Evolutionary conservation across 2,329 filamentous ascomycete genomes (phyloP).

Genomic region (Diaporthe amygdali): DNA sequence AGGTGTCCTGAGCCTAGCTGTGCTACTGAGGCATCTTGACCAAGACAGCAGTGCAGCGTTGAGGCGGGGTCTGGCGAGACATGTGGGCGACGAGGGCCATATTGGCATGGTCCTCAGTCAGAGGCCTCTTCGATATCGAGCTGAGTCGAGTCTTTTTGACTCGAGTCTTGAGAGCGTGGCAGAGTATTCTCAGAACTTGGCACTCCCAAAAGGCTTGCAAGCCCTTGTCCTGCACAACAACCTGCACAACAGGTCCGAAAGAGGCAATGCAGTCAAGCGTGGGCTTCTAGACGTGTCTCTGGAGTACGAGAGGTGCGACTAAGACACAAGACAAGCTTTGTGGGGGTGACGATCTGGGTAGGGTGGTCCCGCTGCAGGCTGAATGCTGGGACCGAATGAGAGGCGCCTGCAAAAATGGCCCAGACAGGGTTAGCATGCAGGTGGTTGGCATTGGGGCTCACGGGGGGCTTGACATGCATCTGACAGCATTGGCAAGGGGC

Average conservation of each 20-base stretch:
- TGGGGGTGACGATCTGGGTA: neutral
- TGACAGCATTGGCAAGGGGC: neutral
- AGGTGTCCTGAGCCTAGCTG: conserved; percentile 1
- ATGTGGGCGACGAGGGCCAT: conserved; percentile 22
- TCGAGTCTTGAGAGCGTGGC: neutral
- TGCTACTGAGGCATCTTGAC: conserved; percentile 7
- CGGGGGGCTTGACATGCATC: neutral
- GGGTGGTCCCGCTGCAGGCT: neutral
- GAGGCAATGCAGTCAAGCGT: neutral
- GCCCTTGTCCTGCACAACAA: neutral
- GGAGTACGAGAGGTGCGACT: neutral
- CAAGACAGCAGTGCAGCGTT: neutral
- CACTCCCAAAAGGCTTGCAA: neutral
- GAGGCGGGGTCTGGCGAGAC: conserved; percentile 10
- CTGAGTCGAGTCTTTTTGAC: neutral
- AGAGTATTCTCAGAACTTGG: neutral
- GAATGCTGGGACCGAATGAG: neutral
- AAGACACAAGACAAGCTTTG: conserved; percentile 12
- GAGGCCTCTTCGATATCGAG: neutral
- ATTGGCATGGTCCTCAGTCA: conserved; percentile 22
- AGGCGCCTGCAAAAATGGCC: no score
- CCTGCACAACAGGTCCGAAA: no score
- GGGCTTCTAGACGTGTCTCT: neutral
- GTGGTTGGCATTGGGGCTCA: neutral
- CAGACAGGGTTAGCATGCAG: neutral